phyloP scores from a whole-genome alignment of 2,329 filamentous ascomycete genomes.

The Dactylellina leptospora region DNA sequence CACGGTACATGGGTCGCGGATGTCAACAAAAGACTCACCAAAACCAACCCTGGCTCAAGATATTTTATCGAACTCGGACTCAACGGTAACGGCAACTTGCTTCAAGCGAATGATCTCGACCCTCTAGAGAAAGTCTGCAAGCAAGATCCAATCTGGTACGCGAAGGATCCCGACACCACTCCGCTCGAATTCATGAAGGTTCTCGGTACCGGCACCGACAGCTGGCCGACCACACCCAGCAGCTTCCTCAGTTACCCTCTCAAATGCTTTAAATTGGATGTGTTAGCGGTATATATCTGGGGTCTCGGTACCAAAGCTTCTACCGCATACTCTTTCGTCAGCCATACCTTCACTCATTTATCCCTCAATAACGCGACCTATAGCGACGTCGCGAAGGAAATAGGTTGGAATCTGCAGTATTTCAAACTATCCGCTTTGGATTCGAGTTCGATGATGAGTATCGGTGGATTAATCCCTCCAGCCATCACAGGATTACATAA shows the following conservation, averaged over 20 bases:
- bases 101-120: constrained; percentile 17
- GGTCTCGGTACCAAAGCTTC: constrained; percentile 63
- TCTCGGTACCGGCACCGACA: constrained; percentile 33
- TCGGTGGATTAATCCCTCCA: constrained; percentile 69
- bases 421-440: constrained; percentile 69
- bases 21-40: constrained; percentile 25
- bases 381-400: constrained; percentile 67
- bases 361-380: constrained; percentile 71
- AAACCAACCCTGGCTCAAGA: constrained; percentile 33
- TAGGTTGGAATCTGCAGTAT: constrained; percentile 59
- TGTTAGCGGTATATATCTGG: constrained; percentile 64
- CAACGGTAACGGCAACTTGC: constrained; percentile 44
- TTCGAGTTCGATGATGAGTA: constrained; percentile 64
- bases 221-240: constrained; percentile 16
- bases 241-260: constrained; percentile 16
- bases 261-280: constrained; percentile 47
- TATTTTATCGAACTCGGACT: constrained; percentile 44
- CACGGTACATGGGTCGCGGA: constrained; percentile 25
- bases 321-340: constrained; percentile 68
- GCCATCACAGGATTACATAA: constrained; percentile 73
- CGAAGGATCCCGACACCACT: constrained; percentile 36
- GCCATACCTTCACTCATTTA: constrained; percentile 71
- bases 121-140: constrained; percentile 4
- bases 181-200: constrained; percentile 41
- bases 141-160: constrained; percentile 33